Evolutionary conservation across 2,329 filamentous ascomycete species (phyloP), one percentile per base, ranked within the genome.

Genomic region (Colletotrichum chrysophilum): DNA sequence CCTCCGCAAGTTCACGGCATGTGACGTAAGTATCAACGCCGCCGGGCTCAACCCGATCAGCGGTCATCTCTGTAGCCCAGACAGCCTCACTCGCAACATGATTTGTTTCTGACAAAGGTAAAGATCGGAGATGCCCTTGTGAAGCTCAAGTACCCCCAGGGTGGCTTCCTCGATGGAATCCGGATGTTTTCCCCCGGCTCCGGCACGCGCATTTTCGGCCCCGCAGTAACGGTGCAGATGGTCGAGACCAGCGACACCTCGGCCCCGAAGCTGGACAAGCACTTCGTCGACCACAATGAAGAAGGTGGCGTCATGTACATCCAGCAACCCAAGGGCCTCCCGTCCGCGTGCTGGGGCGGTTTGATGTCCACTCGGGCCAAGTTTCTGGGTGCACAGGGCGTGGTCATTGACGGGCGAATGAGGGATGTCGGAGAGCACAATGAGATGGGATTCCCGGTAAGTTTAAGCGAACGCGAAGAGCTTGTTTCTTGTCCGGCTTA

Each of bases 351-450:
- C 70, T 83, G 80, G 80, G 81, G 81, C 21, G 78, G 62, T 4
- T 74, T 82, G 16, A 83, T 83, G 81, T 80, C 81, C 1, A 82
- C 80, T 3, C 77, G 81, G 3, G 81, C 81, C 12, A 77, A 80
- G 43, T 79, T 76, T 3, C 76, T 82, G 0, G 80, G 81, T 0
- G 80, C 81, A 0, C 56, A 78, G n/a, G 81, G 78, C 3, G 79
- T 79, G 4, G 73, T 83, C 1, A 72, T 82, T 26, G 81, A 82
- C 60, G 81, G 81, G 3, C 76, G 78, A n/a, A 75, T 81, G 48
- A 76, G 81, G 36, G 81, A 83, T 58, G 71, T 82, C 4, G 77
- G 76, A n/a, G 81, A 83, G 30, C 81, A 83, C 56, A 77, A 77
- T 4, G 79, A 81, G 28, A 73, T 76, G 55, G 71, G 64, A 2